Base-by-base conservation (phyloP, 257 asterid species). In the Petunia secreta region DNA sequence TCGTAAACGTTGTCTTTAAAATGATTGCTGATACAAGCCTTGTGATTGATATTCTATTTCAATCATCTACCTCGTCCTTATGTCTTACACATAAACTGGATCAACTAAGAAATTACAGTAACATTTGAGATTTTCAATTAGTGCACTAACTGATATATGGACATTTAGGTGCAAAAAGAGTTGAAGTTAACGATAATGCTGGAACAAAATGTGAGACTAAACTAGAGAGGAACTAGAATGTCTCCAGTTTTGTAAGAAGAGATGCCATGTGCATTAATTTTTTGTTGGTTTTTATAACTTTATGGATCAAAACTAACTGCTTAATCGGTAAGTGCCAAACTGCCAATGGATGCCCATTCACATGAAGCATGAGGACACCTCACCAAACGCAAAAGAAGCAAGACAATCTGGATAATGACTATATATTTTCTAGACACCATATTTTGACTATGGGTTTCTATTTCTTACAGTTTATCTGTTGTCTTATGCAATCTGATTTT, bases 221-320 rank as follows among this genome's bases (percentile, higher is more conserved):
- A 48, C 48, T 10, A 71, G 55, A 48, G 60, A 48, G 77, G 77
- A 71, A 71, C 77, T 48, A 50, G 44, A 71, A 16, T 71, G 16
- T 0, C 77, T 48, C 6, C 77, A 71, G 60, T 16, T 71, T 5
- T 25, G 77, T 25, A 46, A n/a, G 58, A 48, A 71, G 39, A 48
- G 60, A 71, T 34, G 59, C 25, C 25, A 25, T 71, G 59, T 71
- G 48, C 25, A 69, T 69, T 3, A 38, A 69, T 69, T 40, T 13
- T 69, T 68, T 69, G 59, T 25, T 48, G 76, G 10, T 48, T 48
- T 63, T 6, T 71, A 9, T 46, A 46, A 44, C 50, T 48, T 10
- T 25, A 48, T 6, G 48, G 25, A 48, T 43, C 6, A 15, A 48
- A 71, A 48, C 13, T 48, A 71, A 71, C 34, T 59, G 44, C 60